Conservation (phyloP, 106 monocot genomes). For the Xerophyta viscosa region DNA sequence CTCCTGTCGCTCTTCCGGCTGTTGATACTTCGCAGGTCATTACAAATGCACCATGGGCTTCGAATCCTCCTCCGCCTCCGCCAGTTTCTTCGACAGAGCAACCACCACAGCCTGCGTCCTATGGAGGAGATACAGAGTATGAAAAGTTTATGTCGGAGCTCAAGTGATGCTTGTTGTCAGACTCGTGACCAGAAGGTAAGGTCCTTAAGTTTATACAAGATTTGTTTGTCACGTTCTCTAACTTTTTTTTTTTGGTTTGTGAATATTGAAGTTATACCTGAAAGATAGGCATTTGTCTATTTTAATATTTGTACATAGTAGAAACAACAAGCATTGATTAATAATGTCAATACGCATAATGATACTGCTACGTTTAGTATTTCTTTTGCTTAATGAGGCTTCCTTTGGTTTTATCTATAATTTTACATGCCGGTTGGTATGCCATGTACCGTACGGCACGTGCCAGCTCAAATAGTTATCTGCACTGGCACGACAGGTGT, state of each 20-base stretch:
- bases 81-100: constrained; percentile 18
- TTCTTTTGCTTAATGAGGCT: too few species aligned
- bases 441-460: too few species aligned
- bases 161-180: constrained; percentile 27
- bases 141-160: constrained; percentile 54
- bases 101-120: constrained; percentile 5
- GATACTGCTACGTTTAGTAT: too few species aligned
- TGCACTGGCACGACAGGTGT: too few species aligned
- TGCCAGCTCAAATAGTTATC: too few species aligned
- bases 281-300: background rate
- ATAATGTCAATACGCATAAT: too few species aligned
- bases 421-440: too few species aligned
- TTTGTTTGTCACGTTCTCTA: background rate
- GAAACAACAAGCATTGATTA: background rate
- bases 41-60: constrained; percentile 31
- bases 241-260: background rate
- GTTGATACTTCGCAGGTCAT: constrained; percentile 13
- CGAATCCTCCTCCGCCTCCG: constrained; percentile 18
- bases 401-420: too few species aligned
- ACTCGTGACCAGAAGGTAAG: background rate
- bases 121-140: constrained; percentile 45
- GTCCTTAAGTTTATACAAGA: too few species aligned
- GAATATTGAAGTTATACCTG: background rate
- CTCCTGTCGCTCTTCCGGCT: constrained; percentile 20
- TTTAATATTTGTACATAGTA: background rate